These are phyloP conservation scores for Yamadazyma oceani DNA, from an alignment of 1,139 yeast genomes.

Conservation along the genomic window DNA sequence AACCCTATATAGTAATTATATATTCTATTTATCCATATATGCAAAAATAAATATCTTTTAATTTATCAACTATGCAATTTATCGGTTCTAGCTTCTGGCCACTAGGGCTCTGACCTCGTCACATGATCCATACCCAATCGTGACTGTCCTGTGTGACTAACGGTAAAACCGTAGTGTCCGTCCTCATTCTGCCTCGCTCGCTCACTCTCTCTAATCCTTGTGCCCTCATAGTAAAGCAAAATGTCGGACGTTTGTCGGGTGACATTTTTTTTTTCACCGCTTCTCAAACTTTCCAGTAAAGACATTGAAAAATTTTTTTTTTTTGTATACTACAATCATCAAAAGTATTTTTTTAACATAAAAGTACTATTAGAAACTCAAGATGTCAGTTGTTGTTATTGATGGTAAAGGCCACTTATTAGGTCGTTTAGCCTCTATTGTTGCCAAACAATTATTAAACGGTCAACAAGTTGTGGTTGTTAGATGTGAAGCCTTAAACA, in stretches of 20 bases:
- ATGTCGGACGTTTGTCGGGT: background rate
- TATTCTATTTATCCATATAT: too few species aligned
- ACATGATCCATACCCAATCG: too few species aligned
- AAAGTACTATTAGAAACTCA: constrained; percentile 15
- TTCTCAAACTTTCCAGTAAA: constrained; percentile 1
- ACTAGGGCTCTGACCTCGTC: too few species aligned
- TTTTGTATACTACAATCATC: constrained; percentile 9
- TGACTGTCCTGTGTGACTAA: too few species aligned
- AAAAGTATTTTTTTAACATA: constrained; percentile 8
- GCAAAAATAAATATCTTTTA: too few species aligned
- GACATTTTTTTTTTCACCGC: background rate
- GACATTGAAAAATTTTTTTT: constrained; percentile 1
- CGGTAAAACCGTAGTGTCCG: too few species aligned
- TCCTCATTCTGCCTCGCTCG: background rate
- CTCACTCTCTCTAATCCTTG: background rate
- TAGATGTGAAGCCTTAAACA: constrained; percentile 97
- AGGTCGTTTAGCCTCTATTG: constrained; percentile 99
- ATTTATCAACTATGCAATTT: too few species aligned
- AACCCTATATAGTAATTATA: too few species aligned
- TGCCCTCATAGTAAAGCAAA: background rate
- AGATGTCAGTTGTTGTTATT: constrained; percentile 94
- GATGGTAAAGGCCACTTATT: constrained; percentile 99
- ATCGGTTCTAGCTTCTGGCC: too few species aligned
- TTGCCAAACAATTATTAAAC: constrained; percentile 97
- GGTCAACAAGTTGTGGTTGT: constrained; percentile 98